phyloP scores from a whole-genome alignment of 2,329 filamentous ascomycete species.

The Neoarthrinium moseri region DNA sequence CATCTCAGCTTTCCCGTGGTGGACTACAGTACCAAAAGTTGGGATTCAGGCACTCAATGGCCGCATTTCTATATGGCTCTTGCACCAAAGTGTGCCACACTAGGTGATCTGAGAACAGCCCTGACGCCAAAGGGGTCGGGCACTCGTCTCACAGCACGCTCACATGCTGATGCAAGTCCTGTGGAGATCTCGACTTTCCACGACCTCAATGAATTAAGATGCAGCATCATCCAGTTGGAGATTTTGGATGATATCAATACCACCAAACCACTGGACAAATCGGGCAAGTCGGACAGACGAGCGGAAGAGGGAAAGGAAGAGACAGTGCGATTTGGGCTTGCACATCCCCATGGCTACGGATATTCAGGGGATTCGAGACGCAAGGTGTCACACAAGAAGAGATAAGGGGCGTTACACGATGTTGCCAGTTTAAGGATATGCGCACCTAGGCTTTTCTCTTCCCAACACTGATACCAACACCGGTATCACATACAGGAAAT shows the following conservation, averaged over 20 bases:
- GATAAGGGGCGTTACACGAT: too few relatives aligned
- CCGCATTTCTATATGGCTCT: constrained; percentile 14
- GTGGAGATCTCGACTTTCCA: neutral
- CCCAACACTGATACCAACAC: too few relatives aligned
- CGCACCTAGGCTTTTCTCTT: too few relatives aligned
- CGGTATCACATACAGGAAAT: too few relatives aligned
- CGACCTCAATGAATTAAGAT: constrained; percentile 1
- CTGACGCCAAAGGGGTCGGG: constrained; percentile 4
- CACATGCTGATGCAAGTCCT: neutral
- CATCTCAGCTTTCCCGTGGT: constrained; percentile 26
- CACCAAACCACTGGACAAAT: too few relatives aligned
- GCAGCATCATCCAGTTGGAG: constrained; percentile 4
- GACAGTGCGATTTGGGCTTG: too few relatives aligned
- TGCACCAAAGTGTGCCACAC: neutral
- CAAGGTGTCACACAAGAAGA: too few relatives aligned
- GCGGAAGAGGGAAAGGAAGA: neutral
- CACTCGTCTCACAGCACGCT: neutral
- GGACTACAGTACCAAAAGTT: constrained; percentile 17
- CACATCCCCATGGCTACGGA: too few relatives aligned
- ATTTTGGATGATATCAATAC: too few relatives aligned
- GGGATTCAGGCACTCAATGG: constrained; percentile 6
- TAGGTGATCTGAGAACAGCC: neutral
- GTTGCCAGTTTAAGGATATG: too few relatives aligned
- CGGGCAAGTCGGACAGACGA: neutral
- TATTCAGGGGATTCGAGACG: too few relatives aligned